Percentiles rank a stretch among this genome's conserved stretches.
Conservation (phyloP, 768 basidiomycete species). For the Termitomyces sp. region DNA sequence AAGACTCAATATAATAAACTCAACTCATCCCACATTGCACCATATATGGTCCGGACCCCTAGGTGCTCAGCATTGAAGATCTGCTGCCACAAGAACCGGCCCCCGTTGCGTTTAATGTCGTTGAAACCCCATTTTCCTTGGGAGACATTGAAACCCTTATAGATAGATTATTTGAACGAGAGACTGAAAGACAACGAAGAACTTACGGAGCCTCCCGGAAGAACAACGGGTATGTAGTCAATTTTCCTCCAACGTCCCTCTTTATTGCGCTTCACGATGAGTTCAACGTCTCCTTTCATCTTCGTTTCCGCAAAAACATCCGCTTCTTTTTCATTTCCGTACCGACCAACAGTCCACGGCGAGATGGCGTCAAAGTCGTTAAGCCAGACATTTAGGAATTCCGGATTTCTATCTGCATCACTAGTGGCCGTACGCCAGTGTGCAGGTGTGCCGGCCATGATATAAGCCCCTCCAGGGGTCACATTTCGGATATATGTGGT, state of each 20-base stretch:
- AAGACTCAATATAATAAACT: slow-evolving; percentile 15
- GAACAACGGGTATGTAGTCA: slow-evolving; percentile 80
- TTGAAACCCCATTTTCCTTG: slow-evolving; percentile 70
- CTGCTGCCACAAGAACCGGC: slow-evolving; percentile 76
- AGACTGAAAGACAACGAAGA: not conserved
- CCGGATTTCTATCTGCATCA: slow-evolving; percentile 67
- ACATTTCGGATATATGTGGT: slow-evolving; percentile 50
- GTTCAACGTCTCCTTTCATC: slow-evolving; percentile 58
- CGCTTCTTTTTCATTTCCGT: slow-evolving; percentile 50
- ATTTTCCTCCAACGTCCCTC: slow-evolving; percentile 41
- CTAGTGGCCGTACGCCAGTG: slow-evolving; percentile 69
- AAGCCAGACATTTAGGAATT: slow-evolving; percentile 63
- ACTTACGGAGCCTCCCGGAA: slow-evolving; percentile 79
- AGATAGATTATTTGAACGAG: slow-evolving; percentile 8
- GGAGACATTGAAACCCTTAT: slow-evolving; percentile 65
- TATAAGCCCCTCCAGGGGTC: slow-evolving; percentile 69
- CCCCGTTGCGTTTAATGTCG: slow-evolving; percentile 64
- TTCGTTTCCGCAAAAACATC: slow-evolving; percentile 57
- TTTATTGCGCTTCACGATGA: slow-evolving; percentile 46
- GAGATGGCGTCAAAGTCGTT: slow-evolving; percentile 77
- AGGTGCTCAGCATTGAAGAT: slow-evolving; percentile 60
- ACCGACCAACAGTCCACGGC: slow-evolving; percentile 81
- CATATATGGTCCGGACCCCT: slow-evolving; percentile 64
- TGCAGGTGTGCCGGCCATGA: slow-evolving; percentile 64
- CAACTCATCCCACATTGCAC: slow-evolving; percentile 87